Base-by-base conservation (phyloP, 2,329 filamentous ascomycete genomes). In the Elsinoe necatrix region DNA sequence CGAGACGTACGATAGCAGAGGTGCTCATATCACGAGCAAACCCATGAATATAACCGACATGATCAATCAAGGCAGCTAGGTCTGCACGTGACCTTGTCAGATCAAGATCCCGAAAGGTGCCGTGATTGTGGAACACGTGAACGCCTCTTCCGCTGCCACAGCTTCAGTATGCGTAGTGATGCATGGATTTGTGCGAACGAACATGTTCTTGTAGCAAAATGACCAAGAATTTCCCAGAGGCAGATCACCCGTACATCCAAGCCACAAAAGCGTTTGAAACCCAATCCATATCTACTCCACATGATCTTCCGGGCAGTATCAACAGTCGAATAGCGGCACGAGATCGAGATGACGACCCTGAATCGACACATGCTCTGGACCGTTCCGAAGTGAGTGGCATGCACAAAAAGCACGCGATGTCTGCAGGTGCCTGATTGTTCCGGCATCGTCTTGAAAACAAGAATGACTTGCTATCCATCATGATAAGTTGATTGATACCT, bases 1-100 rank as follows among this genome's bases (percentile, higher is more conserved):
- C 31, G 59, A 42, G 41, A 58, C n/a, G 59, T 48, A 31, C 55
- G 57, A 45, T 45, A 45, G 41, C 20, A 25, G 12, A 23, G 41
- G 20, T 20, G 42, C 52, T 52, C 34, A 12, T 37, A 12, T 3
- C 12, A 43, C 11, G 58, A 54, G 48, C 7, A 43, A 43, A 11
- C 16, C 16, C 41, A 43, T 11, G 41, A 12, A 20, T 21, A 21
- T 43, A 16, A 12, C 34, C 9, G 41, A 45, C n/a, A 29, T 9
- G 23, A 27, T 27, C 20, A 45, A 25, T n/a, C 20, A 12, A 25
- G 21, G 21, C 21, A 21, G 12, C 20, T 2, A 16, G 16, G 14
- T 8, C 8, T 16, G 9, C 41, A 45, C 20, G 41, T 45, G 41
- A 45, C 41, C 12, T 12, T 45, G 25, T 45, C 41, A 45, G 41